phyloP scores from a whole-genome alignment of 2,329 filamentous ascomycete species.

The Zopfia rhizophila region DNA sequence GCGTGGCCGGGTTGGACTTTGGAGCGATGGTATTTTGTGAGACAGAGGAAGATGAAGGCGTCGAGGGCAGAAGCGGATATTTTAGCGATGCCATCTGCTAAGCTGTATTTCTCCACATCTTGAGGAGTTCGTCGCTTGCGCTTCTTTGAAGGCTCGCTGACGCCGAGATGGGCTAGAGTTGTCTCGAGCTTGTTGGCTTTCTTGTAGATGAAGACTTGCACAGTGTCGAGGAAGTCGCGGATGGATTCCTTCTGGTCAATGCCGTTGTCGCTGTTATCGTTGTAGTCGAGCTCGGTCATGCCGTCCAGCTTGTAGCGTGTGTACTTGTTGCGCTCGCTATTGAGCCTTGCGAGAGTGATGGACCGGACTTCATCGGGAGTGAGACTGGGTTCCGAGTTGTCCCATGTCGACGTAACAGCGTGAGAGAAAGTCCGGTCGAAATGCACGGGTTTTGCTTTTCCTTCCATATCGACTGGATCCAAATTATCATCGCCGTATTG shows the following conservation, averaged over 20 bases:
- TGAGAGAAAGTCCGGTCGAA: slow-evolving; percentile 93
- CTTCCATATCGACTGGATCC: slow-evolving; percentile 98
- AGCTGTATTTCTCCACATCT: slow-evolving; percentile 48
- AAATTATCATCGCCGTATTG: slow-evolving; percentile 96
- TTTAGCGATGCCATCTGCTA: slow-evolving; percentile 80
- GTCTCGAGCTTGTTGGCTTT: slow-evolving; percentile 70
- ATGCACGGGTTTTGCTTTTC: slow-evolving; percentile 88
- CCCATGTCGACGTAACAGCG: slow-evolving; percentile 77
- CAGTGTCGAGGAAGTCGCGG: slow-evolving; percentile 81
- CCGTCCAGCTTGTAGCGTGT: slow-evolving; percentile 45
- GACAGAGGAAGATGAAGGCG: slow-evolving; percentile 81
- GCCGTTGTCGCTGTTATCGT: slow-evolving; percentile 71
- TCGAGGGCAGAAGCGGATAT: slow-evolving; percentile 79
- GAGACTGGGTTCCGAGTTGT: slow-evolving; percentile 78
- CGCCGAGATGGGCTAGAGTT: slow-evolving; percentile 42
- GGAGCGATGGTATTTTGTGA: slow-evolving; percentile 90
- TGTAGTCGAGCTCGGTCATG: slow-evolving; percentile 68
- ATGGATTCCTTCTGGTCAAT: slow-evolving; percentile 75
- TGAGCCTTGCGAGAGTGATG: slow-evolving; percentile 74
- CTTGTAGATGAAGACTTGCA: slow-evolving; percentile 76
- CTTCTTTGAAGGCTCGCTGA: slow-evolving; percentile 25
- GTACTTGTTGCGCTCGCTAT: slow-evolving; percentile 70
- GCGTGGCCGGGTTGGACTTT: slow-evolving; percentile 95
- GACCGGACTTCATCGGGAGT: slow-evolving; percentile 77
- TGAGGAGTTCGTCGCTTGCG: slow-evolving; percentile 36